These are phyloP conservation scores for Rhizopogon parksii DNA, from an alignment of 1,284 basidiomycete species.

Conservation along the genomic window DNA sequence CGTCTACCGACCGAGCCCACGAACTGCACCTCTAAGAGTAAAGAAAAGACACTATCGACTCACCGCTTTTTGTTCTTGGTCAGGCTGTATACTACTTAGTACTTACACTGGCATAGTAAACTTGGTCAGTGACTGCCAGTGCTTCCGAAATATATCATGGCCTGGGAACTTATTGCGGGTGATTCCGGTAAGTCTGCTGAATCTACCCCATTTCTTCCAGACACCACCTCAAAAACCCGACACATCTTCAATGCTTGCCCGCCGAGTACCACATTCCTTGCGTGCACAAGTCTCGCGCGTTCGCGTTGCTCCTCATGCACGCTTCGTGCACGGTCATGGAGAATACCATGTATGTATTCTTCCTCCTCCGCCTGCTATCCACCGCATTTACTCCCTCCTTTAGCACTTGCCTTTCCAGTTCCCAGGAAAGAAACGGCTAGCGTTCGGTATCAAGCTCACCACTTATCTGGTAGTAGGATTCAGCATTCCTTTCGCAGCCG, in stretches of 20 bases:
- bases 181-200: background rate
- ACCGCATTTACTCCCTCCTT: slow-evolving; percentile 4
- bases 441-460: slow-evolving; percentile 54
- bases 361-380: background rate
- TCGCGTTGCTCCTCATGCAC: slow-evolving; percentile 23
- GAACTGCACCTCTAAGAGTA: too few relatives aligned
- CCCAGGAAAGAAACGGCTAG: slow-evolving; percentile 44
- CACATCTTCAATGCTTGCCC: slow-evolving; percentile 30
- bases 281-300: slow-evolving; percentile 36
- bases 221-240: background rate
- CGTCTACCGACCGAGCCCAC: too few relatives aligned
- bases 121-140: too few relatives aligned
- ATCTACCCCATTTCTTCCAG: too few relatives aligned
- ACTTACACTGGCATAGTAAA: too few relatives aligned
- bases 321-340: slow-evolving; percentile 40
- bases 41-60: too few relatives aligned
- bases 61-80: too few relatives aligned
- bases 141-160: too few relatives aligned
- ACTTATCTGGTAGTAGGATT: slow-evolving; percentile 54
- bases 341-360: slow-evolving; percentile 52
- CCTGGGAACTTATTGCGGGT: background rate
- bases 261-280: slow-evolving; percentile 29
- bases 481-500: slow-evolving; percentile 59
- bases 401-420: slow-evolving; percentile 69
- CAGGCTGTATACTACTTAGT: too few relatives aligned